phyloP scores from a whole-genome alignment of 1,284 basidiomycete species.

The Vanrija humicola region DNA sequence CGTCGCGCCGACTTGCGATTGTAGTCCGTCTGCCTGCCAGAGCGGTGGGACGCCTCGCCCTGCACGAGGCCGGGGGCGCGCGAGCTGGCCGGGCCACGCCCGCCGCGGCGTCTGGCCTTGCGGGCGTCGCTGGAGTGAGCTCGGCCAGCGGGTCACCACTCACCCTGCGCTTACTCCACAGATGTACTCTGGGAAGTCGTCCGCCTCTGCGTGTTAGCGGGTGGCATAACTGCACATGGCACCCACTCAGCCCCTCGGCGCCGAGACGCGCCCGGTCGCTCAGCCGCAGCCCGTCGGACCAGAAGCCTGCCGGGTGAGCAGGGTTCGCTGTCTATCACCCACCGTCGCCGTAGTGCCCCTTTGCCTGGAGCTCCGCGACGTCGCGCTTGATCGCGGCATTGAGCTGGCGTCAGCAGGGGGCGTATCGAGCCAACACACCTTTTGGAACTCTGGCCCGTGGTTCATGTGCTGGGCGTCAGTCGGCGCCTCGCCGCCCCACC shows the following conservation, averaged over 20 bases:
- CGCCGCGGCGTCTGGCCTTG: slow-evolving; percentile 24
- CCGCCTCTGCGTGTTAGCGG: slow-evolving; percentile 17
- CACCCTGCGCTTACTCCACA: slow-evolving; percentile 42
- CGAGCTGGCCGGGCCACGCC: slow-evolving; percentile 24
- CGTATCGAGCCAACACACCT: slow-evolving; percentile 16
- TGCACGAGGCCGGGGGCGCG: slow-evolving; percentile 31
- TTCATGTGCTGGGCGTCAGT: slow-evolving; percentile 44
- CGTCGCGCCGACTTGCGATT: slow-evolving; percentile 31
- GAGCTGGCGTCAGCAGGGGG: slow-evolving; percentile 23
- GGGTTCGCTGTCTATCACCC: not conserved
- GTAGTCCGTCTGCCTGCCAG: slow-evolving; percentile 43
- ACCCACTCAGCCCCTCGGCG: slow-evolving; percentile 36
- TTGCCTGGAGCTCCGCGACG: slow-evolving; percentile 34
- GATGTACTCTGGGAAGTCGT: slow-evolving; percentile 44
- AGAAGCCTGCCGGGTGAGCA: slow-evolving; percentile 31
- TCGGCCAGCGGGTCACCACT: not conserved
- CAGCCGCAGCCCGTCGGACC: slow-evolving; percentile 42
- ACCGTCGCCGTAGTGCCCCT: slow-evolving; percentile 48
- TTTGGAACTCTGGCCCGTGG: slow-evolving; percentile 46
- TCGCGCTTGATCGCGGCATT: slow-evolving; percentile 44
- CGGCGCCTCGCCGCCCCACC: not conserved
- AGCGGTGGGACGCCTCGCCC: slow-evolving; percentile 40
- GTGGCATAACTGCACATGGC: too few species aligned
- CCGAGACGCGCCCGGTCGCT: slow-evolving; percentile 38
- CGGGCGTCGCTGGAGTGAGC: slow-evolving; percentile 27